Percentiles rank a stretch among this genome's conserved stretches.
These are phyloP conservation scores for Amphichorda felina DNA, from an alignment of 2,329 filamentous ascomycete species.

Conservation along the genomic window DNA sequence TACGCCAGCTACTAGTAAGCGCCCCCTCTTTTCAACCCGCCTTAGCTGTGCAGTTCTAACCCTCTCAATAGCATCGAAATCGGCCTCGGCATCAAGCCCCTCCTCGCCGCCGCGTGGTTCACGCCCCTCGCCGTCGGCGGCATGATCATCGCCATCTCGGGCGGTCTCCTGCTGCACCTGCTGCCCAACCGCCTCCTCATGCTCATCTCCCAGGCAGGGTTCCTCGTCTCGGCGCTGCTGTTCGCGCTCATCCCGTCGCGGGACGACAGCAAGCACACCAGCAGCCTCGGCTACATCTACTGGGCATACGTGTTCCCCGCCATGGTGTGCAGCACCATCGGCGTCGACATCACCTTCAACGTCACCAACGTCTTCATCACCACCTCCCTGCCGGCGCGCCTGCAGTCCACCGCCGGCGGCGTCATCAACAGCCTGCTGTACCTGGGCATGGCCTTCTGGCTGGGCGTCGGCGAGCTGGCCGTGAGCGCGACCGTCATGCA, in stretches of 20 bases:
- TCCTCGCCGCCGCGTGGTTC: conserved; percentile 59
- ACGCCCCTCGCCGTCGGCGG: conserved; percentile 57
- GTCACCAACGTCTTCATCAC: conserved; percentile 70
- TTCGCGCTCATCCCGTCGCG: conserved; percentile 52
- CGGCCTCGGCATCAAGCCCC: conserved; percentile 44
- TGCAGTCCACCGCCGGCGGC: conserved; percentile 62
- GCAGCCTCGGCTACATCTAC: conserved; percentile 28
- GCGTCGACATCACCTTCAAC: conserved; percentile 66
- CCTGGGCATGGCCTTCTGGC: conserved; percentile 58
- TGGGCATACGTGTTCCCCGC: conserved; percentile 66
- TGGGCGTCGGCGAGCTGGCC: conserved; percentile 58
- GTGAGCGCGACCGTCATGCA: conserved; percentile 32
- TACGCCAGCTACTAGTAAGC: conserved; percentile 57
- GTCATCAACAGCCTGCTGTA: conserved; percentile 61
- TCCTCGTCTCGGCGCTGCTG: conserved; percentile 44
- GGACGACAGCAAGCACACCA: conserved; percentile 19
- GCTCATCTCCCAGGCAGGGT: conserved; percentile 47
- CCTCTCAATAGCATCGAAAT: conserved; percentile 12
- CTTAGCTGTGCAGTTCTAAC: neutral
- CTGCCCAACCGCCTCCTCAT: conserved; percentile 52
- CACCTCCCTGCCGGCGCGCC: conserved; percentile 51
- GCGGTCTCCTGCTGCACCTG: conserved; percentile 56
- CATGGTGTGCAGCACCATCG: conserved; percentile 58
- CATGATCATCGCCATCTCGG: conserved; percentile 45
- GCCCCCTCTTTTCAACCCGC: neutral